Evolutionary conservation across 768 basidiomycete genomes (phyloP), one percentile per base, ranked within the genome.

Genomic region (Rhodotorula kratochvilovae): DNA sequence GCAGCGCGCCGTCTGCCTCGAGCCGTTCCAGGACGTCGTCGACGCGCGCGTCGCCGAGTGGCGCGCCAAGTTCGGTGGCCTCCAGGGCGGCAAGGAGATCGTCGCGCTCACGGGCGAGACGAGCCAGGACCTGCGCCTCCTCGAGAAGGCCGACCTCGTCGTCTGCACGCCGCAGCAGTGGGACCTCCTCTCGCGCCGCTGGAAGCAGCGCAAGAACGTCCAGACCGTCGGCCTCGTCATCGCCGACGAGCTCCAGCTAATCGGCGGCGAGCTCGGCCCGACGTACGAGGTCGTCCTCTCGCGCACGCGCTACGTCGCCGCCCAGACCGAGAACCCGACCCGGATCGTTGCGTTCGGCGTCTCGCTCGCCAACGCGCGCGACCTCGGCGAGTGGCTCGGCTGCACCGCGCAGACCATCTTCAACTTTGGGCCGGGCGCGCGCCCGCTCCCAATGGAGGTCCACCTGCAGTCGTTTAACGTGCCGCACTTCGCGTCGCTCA

Each of bases 11-110:
- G 92, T 97, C 5, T 97, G 95, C 79, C 89, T 98, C 62, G 92
- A 94, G 80, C 96, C 96, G 0, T 96, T 90, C 80, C 93, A 93
- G 76, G 96, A 98, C 76, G 95, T 97, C 90, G 96, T 97, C 5
- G 92, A 98, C 67, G 85, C 87, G 75, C 86, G 94, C 6, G 90
- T 94, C 0, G 82, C 83, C 42, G 95, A 98, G 79, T 99, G 96
- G 96, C 84, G 84, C 61, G 83, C 83, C 66, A 97, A 93, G 81
- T 97, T 98, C 71, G 83, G 86, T 25, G 78, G 83, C 21, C 79
- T 97, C 1, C 91, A 94, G 77, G 92, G 90, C 17, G 91, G 92
- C 39, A 98, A 98, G 82, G 90, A 92, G 83, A 89, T 98, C 68
- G 88, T 94, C 56, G 90, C 90, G 71, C 81, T 99, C 63, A 97